A percentile compares a stretch with the other conserved stretches of the same genome.
Evolutionary conservation across 1,284 basidiomycete genomes (phyloP).

Genomic region (Boletus semigastroideus): DNA sequence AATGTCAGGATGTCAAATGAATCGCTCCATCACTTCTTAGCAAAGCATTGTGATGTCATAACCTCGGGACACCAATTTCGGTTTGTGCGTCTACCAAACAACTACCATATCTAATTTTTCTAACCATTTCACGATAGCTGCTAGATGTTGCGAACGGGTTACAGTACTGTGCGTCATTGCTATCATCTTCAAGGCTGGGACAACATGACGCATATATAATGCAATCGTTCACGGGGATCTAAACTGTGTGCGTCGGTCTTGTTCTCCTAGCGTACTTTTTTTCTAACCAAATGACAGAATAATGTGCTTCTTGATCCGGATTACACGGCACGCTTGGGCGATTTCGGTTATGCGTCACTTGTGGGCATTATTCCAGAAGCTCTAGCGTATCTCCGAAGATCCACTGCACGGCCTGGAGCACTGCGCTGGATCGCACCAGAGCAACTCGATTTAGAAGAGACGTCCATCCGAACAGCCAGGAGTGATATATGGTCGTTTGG

Average conservation of each 20-base stretch:
- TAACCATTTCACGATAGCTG: background rate
- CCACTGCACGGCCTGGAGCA: background rate
- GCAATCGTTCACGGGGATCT: background rate
- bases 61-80: background rate
- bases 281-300: constrained; percentile 2
- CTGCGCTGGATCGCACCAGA: background rate
- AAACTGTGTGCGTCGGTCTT: background rate
- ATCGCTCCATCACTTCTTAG: constrained; percentile 10
- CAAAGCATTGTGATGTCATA: background rate
- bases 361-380: constrained; percentile 9
- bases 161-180: constrained; percentile 9
- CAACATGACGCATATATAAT: background rate
- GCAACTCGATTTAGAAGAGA: background rate
- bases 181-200: accelerated
- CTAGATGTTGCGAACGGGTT: constrained; percentile 13
- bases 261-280: accelerated
- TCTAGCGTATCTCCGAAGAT: background rate
- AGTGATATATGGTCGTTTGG: too few species aligned
- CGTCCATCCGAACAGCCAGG: background rate
- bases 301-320: constrained; percentile 19
- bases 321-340: constrained; percentile 9
- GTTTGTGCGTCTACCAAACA: constrained; percentile 5
- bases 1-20: constrained; percentile 20
- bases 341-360: constrained; percentile 13
- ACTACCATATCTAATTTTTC: background rate